Conservation (phyloP, 352 stramenopile genomes). For the Globisporangium sylvaticum region DNA sequence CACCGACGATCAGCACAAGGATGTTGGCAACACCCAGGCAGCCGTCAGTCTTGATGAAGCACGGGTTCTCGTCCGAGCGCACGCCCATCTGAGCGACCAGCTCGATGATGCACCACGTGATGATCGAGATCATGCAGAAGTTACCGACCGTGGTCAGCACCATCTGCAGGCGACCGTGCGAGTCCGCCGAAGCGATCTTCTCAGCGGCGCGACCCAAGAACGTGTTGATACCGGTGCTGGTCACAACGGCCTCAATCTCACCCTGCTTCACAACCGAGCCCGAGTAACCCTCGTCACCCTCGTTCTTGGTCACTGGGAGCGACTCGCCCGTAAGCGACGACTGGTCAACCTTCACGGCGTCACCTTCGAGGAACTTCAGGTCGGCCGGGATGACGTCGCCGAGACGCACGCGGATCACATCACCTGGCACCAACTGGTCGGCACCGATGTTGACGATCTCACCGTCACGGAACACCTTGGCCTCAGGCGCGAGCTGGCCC, state of each 20-base stretch:
- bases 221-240: constrained; percentile 83
- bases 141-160: constrained; percentile 93
- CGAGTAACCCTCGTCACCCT: constrained; percentile 78
- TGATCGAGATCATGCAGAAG: constrained; percentile 85
- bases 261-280: constrained; percentile 84
- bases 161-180: constrained; percentile 85
- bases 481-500: constrained; percentile 80
- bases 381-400: constrained; percentile 93
- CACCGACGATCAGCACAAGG: constrained; percentile 88
- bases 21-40: constrained; percentile 71
- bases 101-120: constrained; percentile 85
- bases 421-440: constrained; percentile 63
- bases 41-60: constrained; percentile 74
- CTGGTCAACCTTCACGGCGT: constrained; percentile 86
- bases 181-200: constrained; percentile 72
- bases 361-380: constrained; percentile 79
- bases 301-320: constrained; percentile 86
- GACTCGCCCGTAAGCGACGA: constrained; percentile 93
- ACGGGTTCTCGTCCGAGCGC: constrained; percentile 69
- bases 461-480: constrained; percentile 81
- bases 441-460: constrained; percentile 62
- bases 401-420: constrained; percentile 74
- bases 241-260: constrained; percentile 90
- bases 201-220: constrained; percentile 89
- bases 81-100: constrained; percentile 82